Evolutionary conservation across 2,329 filamentous ascomycete species (phyloP), one percentile per base, ranked within the genome.

Genomic region (Aspergillus uvarum): DNA sequence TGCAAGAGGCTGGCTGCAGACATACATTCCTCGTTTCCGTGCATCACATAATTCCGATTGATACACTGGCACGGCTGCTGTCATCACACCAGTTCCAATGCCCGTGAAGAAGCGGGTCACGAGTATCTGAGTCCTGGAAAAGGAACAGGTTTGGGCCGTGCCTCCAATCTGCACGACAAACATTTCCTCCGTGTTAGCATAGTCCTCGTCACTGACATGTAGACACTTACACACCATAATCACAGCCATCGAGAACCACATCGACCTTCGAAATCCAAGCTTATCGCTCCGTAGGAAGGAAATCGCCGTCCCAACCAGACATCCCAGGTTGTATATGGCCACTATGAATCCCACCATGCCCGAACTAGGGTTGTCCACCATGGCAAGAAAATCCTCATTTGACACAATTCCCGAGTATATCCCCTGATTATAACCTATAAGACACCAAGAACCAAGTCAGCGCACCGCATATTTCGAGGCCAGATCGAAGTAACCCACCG

Each of bases 81-180:
- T 74, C 61, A 73, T 70, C 63, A 81, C 74, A 2, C 82, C 82
- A 56, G 81, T 82, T 1, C 81, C 81, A 59, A 84, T 75, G 4
- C 81, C 82, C 3, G 80, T 81, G 32, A 84, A 74, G 54, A 80
- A 77, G 22, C 81, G 76, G 16, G 80, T 80, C 22, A 81, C 74
- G 38, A 77, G 72, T 31, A 77, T 56, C 24, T 77, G 74, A 2
- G 70, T 62, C 8, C 66, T 61, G 10, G 69, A 68, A 56, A 66
- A 75, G 3, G 72, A 63, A 44, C 69, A 68, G n/a, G 72, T 70
- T 63, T 77, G 76, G 47, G 76, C 60, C n/a, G 66, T 68, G 16
- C 73, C 74, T n/a, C 74, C 75, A 42, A 75, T 62, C 70, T 71
- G 56, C 26, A 31, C 35, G 50, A 54, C 55, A 60, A 61, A 22